Evolutionary conservation across 1,284 basidiomycete species (phyloP), one percentile per base, ranked within the genome.

Genomic region (Rhodotorula sp.): DNA sequence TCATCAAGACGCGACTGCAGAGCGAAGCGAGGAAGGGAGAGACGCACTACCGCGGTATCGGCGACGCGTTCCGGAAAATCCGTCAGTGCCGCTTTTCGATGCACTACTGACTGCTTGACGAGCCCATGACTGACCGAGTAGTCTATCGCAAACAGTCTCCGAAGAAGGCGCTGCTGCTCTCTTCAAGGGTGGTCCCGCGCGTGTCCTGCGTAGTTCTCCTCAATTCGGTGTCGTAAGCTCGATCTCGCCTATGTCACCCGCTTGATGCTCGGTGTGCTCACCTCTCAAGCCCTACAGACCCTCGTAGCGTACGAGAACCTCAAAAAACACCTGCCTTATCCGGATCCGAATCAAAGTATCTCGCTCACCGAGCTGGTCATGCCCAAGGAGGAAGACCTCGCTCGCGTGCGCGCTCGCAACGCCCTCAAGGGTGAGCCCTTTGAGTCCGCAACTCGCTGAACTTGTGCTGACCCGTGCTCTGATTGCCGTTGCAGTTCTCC

Each of bases 1-100:
- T 99, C 70, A 92, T 98, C 81, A 99, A 99, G 86, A 99, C 95
- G n/a, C 88, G 95, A 67, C 84, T 99, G 74, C 96, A 99, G 81
- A 89, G 93, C n/a, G 96, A 99, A 81, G 90, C 93, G 48, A 86
- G 90, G 73, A 90, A 91, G 77, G 96, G 95, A 24, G 88, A 99
- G 81, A 91, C 93, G 7, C 84, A 89, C 71, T 99, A 99, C 84
- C 93, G 91, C 81, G 95, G 96, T 60, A 83, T 97, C 60, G 80
- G 84, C 22, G 94, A 99, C 82, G 95, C 93, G 37, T 93, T 96
- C 78, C 83, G 85, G 62, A 96, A 91, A 81, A 98, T 99, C 74
- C 88, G 90, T 89, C 79, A 79, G 85, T 82, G 37, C 64, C n/a
- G 14, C 2, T 44, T 53, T 22, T 14, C 22, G 1, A 18, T 26